Percentiles rank a stretch among this genome's conserved stretches.
Conservation (phyloP, 2,329 filamentous ascomycete genomes). For the Huntiella decipiens region DNA sequence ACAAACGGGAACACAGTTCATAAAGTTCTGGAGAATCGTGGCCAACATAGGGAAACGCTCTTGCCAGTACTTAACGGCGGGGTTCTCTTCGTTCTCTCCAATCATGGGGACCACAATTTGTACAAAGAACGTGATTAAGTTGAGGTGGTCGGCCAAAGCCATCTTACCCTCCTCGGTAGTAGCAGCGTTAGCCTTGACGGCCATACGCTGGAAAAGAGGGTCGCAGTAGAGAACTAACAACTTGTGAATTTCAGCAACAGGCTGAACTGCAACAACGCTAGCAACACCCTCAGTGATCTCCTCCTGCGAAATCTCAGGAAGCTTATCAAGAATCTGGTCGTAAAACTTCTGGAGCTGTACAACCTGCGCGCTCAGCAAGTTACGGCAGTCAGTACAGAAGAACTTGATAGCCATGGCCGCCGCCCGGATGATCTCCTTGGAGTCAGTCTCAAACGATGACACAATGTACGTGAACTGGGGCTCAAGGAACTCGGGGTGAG, state of each 20-base stretch:
- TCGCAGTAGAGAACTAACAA: conserved; percentile 86
- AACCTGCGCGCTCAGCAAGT: conserved; percentile 67
- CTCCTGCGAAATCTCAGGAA: conserved; percentile 76
- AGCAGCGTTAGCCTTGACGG: conserved; percentile 71
- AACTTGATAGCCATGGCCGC: conserved; percentile 91
- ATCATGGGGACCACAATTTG: conserved; percentile 60
- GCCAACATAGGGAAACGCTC: conserved; percentile 80
- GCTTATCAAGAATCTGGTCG: conserved; percentile 66
- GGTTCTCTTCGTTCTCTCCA: conserved; percentile 54
- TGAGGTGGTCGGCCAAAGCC: conserved; percentile 77
- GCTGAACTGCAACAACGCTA: conserved; percentile 74
- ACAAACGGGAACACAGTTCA: conserved; percentile 69
- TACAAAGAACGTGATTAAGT: conserved; percentile 80
- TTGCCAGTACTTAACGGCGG: conserved; percentile 88
- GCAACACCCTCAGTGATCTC: conserved; percentile 94
- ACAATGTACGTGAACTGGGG: conserved; percentile 92
- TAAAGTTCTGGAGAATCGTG: conserved; percentile 74
- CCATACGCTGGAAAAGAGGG: conserved; percentile 68
- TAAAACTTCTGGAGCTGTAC: conserved; percentile 82
- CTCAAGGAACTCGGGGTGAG: conserved; percentile 81
- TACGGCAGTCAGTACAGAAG: conserved; percentile 87
- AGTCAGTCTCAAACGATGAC: conserved; percentile 72
- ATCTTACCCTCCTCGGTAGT: conserved; percentile 68
- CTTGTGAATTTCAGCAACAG: conserved; percentile 58
- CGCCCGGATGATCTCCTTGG: conserved; percentile 77